Conservation (phyloP, 1,284 basidiomycete genomes). For the Irpex sp. region DNA sequence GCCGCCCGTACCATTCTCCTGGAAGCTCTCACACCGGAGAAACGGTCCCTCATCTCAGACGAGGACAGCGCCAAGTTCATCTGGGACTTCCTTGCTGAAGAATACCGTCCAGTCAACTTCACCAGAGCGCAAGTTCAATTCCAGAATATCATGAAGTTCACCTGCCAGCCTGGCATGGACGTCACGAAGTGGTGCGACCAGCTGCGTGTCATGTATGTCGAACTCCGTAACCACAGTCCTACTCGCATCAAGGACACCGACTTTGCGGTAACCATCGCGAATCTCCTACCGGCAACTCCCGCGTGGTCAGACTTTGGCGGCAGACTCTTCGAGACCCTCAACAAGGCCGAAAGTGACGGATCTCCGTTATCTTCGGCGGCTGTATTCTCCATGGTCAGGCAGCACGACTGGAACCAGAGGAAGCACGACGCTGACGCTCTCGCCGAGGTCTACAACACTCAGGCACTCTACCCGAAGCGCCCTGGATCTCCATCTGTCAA, state of each 20-base stretch:
- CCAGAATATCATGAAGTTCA: background rate
- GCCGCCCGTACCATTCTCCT: background rate
- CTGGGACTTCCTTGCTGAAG: background rate
- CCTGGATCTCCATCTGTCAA: background rate
- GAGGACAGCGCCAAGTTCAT: background rate
- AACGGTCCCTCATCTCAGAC: background rate
- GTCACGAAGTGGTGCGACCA: background rate
- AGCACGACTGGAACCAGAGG: background rate
- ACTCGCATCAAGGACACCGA: background rate
- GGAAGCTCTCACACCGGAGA: background rate
- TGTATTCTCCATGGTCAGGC: background rate
- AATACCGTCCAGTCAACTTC: background rate
- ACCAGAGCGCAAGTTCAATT: background rate
- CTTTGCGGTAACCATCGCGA: background rate
- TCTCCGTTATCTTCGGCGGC: background rate
- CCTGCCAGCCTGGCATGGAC: background rate
- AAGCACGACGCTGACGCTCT: background rate
- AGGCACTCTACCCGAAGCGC: background rate
- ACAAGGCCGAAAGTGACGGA: background rate
- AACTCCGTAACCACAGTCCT: background rate
- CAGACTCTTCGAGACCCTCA: background rate
- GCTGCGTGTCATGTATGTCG: background rate
- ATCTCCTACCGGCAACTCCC: background rate
- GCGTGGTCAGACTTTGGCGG: background rate
- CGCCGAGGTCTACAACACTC: background rate